A percentile compares a stretch with the other conserved stretches of the same genome.
Evolutionary conservation across 2,329 filamentous ascomycete genomes (phyloP).

Genomic region (Pestalotiopsis sp.): DNA sequence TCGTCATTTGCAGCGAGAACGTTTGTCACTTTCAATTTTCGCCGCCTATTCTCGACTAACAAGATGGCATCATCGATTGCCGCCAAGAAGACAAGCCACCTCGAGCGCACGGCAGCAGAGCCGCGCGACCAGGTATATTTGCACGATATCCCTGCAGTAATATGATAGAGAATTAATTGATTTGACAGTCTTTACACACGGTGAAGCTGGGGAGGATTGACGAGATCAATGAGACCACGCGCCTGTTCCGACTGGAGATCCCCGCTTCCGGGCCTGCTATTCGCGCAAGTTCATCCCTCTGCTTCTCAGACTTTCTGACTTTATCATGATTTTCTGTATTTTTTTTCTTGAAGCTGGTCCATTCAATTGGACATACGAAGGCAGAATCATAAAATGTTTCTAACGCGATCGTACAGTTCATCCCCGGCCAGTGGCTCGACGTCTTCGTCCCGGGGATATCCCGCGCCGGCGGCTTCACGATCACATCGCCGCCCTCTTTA

Average conservation of each 20-base stretch:
- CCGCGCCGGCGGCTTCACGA: constrained; percentile 84
- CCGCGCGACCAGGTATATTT: constrained; percentile 62
- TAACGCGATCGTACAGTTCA: constrained; percentile 54
- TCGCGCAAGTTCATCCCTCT: constrained; percentile 42
- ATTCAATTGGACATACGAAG: not conserved
- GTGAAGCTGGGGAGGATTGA: constrained; percentile 65
- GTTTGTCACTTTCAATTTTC: not conserved
- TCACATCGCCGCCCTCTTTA: constrained; percentile 73
- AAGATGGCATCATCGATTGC: constrained; percentile 22
- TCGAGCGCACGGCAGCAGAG: constrained; percentile 74
- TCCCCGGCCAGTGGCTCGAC: constrained; percentile 88
- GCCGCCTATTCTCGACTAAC: not conserved
- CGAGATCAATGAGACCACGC: constrained; percentile 67
- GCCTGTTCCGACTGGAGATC: constrained; percentile 68
- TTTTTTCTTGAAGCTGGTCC: not conserved
- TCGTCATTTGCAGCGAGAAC: not conserved
- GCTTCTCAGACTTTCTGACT: not conserved
- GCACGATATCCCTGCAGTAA: not conserved
- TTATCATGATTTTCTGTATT: not conserved
- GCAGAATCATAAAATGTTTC: not conserved
- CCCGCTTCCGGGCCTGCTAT: constrained; percentile 46
- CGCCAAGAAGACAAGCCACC: constrained; percentile 49
- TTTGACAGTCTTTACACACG: constrained; percentile 53
- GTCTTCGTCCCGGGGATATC: constrained; percentile 70
- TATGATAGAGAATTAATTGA: not conserved